Evolutionary conservation across 768 basidiomycete genomes (phyloP).

Genomic region (Solioccasus polychromus): DNA sequence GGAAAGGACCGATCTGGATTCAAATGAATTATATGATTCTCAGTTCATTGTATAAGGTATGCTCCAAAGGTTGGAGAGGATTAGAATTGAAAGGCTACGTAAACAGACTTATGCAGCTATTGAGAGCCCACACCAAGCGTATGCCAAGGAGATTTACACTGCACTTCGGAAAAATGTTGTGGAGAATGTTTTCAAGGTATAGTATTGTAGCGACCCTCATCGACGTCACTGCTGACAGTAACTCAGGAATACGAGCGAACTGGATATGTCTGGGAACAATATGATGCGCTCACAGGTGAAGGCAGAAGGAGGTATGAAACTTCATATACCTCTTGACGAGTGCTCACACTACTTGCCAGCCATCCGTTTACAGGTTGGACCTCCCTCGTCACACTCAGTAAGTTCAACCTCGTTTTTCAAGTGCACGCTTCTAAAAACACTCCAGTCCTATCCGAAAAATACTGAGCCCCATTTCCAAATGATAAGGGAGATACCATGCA

Average conservation of each 20-base stretch:
- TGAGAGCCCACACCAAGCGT: conserved; percentile 77
- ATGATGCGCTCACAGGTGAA: conserved; percentile 79
- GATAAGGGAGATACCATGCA: too few species aligned
- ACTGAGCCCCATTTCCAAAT: too few species aligned
- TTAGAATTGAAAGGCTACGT: conserved; percentile 2
- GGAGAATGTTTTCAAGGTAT: conserved; percentile 72
- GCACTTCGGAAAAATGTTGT: conserved; percentile 82
- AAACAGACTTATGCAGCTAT: conserved; percentile 70
- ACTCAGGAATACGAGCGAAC: conserved; percentile 85
- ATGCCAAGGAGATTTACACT: conserved; percentile 74
- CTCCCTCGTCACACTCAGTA: conserved; percentile 83
- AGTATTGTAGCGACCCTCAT: conserved; percentile 1
- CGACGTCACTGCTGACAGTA: conserved; percentile 5
- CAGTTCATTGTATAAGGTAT: conserved; percentile 71
- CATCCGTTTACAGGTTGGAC: conserved; percentile 99
- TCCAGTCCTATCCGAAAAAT: conserved; percentile 68
- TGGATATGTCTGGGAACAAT: conserved; percentile 98
- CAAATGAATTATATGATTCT: conserved; percentile 96
- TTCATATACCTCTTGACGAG: background rate
- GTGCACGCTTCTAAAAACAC: conserved; percentile 7
- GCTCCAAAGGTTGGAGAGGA: background rate
- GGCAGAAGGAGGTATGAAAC: conserved; percentile 74
- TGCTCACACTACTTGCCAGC: conserved; percentile 38
- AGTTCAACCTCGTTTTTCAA: conserved; percentile 32
- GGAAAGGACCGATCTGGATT: conserved; percentile 96